A percentile compares a stretch with the other conserved stretches of the same genome.
Conservation (phyloP, 2,329 filamentous ascomycete species). For the Epicoccum sorghinum region DNA sequence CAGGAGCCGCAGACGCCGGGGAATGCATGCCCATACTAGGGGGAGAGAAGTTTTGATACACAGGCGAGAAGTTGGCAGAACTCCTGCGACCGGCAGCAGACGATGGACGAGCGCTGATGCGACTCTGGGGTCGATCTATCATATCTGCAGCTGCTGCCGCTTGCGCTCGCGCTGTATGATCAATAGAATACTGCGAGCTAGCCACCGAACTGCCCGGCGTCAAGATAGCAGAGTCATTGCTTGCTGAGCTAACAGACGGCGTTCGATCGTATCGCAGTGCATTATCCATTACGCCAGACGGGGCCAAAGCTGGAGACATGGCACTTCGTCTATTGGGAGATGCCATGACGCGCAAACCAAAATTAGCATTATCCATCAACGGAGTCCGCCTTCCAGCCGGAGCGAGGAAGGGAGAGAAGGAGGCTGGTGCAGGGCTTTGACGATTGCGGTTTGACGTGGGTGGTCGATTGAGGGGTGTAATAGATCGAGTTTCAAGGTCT, state of each 20-base stretch:
- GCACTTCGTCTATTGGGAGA: conserved; percentile 41
- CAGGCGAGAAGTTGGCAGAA: conserved; percentile 40
- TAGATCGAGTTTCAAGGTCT: conserved; percentile 46
- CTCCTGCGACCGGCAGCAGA: conserved; percentile 44
- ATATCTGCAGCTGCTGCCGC: conserved; percentile 38
- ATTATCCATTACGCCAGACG: conserved; percentile 20
- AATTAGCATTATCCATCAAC: conserved; percentile 38
- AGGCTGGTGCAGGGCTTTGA: conserved; percentile 41
- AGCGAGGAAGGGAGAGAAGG: conserved; percentile 44
- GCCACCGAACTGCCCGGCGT: conserved; percentile 40
- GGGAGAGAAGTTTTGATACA: conserved; percentile 36
- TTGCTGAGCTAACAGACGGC: conserved; percentile 36
- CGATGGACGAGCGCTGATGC: conserved; percentile 44
- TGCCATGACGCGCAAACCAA: conserved; percentile 31
- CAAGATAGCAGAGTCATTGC: conserved; percentile 35
- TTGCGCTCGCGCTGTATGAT: conserved; percentile 37
- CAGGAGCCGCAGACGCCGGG: conserved; percentile 35
- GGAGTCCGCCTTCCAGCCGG: conserved; percentile 44
- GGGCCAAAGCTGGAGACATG: conserved; percentile 29
- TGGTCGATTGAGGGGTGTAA: conserved; percentile 48
- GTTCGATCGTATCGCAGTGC: conserved; percentile 31
- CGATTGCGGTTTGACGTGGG: conserved; percentile 49
- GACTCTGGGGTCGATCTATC: conserved; percentile 47
- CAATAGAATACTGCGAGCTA: conserved; percentile 34
- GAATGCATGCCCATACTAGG: conserved; percentile 42